Percentiles rank a stretch among this genome's conserved stretches.
Evolutionary conservation across 192 early-diverging fungal genomes (phyloP).

Genomic region (Thamnidium elegans): DNA sequence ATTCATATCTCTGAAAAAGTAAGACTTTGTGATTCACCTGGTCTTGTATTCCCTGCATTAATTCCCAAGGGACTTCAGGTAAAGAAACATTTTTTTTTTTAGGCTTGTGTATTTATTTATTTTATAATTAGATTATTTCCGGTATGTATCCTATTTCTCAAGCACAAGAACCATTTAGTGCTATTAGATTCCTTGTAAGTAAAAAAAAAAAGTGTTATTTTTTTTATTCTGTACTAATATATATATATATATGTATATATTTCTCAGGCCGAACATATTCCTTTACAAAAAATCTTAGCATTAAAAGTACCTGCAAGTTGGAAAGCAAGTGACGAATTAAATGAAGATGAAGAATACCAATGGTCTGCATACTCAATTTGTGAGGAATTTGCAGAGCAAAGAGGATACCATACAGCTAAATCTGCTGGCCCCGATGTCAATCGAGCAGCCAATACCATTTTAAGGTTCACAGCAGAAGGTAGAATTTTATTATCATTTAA

Average conservation of each 20-base stretch:
- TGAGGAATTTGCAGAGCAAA: constrained; percentile 80
- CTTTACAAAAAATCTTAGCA: constrained; percentile 65
- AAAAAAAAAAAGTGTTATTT: no score
- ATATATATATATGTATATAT: no score
- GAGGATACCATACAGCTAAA: constrained; percentile 80
- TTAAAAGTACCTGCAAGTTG: constrained; percentile 50
- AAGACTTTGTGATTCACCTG: constrained; percentile 92
- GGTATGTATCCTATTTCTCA: constrained; percentile 95
- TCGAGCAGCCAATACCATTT: constrained; percentile 74
- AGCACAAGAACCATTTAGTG: constrained; percentile 91
- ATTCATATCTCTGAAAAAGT: constrained; percentile 81
- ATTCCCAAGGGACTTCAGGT: constrained; percentile 79
- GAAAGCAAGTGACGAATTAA: constrained; percentile 41
- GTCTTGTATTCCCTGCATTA: constrained; percentile 89
- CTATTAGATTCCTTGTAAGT: constrained; percentile 76
- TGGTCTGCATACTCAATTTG: constrained; percentile 92
- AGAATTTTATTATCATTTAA: constrained; percentile 84
- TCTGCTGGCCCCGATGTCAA: constrained; percentile 85
- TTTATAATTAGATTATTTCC: constrained; percentile 40
- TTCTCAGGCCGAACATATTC: constrained; percentile 63
- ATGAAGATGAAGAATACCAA: constrained; percentile 1
- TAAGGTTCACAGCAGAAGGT: constrained; percentile 80
- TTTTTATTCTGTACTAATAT: no score
- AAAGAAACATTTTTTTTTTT: no score
- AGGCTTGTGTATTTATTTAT: no score